Evolutionary conservation across 306 rosid species (phyloP), one percentile per base, ranked within the genome.

Genomic region (Phaseolus lunatus): DNA sequence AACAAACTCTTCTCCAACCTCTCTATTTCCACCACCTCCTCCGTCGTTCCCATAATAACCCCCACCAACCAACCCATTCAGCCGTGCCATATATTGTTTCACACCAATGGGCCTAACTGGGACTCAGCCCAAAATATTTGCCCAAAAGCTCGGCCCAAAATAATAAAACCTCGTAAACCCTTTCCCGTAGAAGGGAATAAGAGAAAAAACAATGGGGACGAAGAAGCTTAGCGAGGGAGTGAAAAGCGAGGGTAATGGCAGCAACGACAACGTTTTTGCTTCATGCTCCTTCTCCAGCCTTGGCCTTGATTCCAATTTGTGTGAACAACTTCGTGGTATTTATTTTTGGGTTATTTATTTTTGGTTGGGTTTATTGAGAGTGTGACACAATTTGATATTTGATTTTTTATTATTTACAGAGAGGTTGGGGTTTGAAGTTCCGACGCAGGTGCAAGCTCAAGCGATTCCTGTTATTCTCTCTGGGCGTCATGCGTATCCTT

Each of bases 371-470:
- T 24, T 39, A 58, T 39, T 29, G 4, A 70, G 49, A 5, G 44
- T 49, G 3, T 31, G 35, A 31, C 35, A 7, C 64, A 72, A 5
- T 22, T 50, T 47, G 15, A 19, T 39, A 64, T 20, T 41, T 26
- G 10, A 9, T 26, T 18, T 69, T 58, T 69, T 4, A 61, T 19
- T 23, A 16, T 75, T 56, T 16, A 35, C 70, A 94, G 98, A 92
- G 39, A 89, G 96, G 78, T 52, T 94, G 93, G 90, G 93, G 1
- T 94, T 89, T 78, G 93, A 92, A 80, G 90, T 63, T 71, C 98
- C 97, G 9, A 94, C 98, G 4, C 67, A 83, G 73, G 91, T 94
- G 0, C 98, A 92, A 82, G 98, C 97, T 78, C 88, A 94, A 75
- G 88, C 96, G 0, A 90, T 94, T 73, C 97, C 97, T 57, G 89